Evolutionary conservation across 1,139 yeast genomes (phyloP).

Genomic region (Chernovozyma sophiae-reginae): DNA sequence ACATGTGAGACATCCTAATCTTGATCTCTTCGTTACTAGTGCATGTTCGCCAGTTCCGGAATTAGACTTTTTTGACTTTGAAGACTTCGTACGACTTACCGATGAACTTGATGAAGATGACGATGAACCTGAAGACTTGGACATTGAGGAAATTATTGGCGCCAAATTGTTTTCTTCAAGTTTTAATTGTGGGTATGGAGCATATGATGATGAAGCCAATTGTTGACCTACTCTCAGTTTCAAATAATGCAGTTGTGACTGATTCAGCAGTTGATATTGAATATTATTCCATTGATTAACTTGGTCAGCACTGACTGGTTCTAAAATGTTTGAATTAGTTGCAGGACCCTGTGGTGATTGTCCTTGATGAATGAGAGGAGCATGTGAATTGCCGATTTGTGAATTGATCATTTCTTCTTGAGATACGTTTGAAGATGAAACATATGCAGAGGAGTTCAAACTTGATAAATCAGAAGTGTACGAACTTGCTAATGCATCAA

Average conservation of each 20-base stretch:
- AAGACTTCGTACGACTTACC: background rate
- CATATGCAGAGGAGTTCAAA: too few species aligned
- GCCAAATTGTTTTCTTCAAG: background rate
- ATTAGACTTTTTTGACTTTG: background rate
- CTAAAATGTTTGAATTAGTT: background rate
- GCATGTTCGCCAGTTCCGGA: constrained; percentile 10
- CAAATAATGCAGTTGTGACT: constrained; percentile 1
- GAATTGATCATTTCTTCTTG: background rate
- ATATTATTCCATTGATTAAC: background rate
- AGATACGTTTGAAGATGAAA: too few species aligned
- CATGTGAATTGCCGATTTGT: background rate
- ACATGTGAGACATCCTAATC: constrained; percentile 47
- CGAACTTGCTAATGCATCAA: too few species aligned
- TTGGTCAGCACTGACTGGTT: background rate
- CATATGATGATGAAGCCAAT: background rate
- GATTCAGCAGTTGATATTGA: constrained; percentile 7
- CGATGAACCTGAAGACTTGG: background rate
- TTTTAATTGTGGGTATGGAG: background rate
- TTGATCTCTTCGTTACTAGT: constrained; percentile 31
- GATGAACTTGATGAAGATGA: background rate
- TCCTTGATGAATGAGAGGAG: background rate
- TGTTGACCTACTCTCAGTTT: background rate
- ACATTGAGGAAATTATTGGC: background rate
- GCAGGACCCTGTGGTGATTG: background rate
- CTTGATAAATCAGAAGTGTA: too few species aligned